Conservation (phyloP, 108 stramenopile genomes). For the Discostella stelligeroides region DNA sequence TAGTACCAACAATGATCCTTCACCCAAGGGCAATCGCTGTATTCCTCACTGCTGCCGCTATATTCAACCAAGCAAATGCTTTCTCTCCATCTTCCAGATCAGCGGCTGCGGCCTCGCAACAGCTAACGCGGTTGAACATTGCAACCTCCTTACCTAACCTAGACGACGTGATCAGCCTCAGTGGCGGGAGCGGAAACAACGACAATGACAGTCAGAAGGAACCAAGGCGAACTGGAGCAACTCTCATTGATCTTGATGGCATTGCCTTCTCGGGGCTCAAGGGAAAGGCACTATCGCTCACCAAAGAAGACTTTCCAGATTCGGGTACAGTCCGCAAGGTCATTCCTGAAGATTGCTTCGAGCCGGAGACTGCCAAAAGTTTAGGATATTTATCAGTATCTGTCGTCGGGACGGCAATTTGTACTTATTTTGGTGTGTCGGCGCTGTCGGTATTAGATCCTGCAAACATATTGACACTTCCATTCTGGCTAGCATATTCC, state of each 20-base stretch:
- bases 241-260: conserved; percentile 38
- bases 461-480: conserved; percentile 60
- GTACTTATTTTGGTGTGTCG: conserved; percentile 72
- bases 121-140: conserved; percentile 29
- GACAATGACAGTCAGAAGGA: conserved; percentile 10
- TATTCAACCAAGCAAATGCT: conserved; percentile 4
- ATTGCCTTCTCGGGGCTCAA: conserved; percentile 64
- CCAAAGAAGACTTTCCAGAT: conserved; percentile 67
- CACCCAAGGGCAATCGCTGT: conserved; percentile 26
- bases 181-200: conserved; percentile 8
- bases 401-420: conserved; percentile 71
- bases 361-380: conserved; percentile 75
- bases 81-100: conserved; percentile 19
- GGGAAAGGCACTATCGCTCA: conserved; percentile 66
- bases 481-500: conserved; percentile 78
- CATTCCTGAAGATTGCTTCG: conserved; percentile 93
- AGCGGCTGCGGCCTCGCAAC: conserved; percentile 9
- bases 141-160: conserved; percentile 37
- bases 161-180: not conserved
- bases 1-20: conserved; percentile 4
- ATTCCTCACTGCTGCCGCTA: conserved; percentile 22
- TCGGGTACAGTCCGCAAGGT: conserved; percentile 54
- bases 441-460: conserved; percentile 63
- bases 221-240: conserved; percentile 11
- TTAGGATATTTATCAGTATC: conserved; percentile 78